Evolutionary conservation across 768 basidiomycete genomes (phyloP).

Genomic region (Collybiopsis confluens): DNA sequence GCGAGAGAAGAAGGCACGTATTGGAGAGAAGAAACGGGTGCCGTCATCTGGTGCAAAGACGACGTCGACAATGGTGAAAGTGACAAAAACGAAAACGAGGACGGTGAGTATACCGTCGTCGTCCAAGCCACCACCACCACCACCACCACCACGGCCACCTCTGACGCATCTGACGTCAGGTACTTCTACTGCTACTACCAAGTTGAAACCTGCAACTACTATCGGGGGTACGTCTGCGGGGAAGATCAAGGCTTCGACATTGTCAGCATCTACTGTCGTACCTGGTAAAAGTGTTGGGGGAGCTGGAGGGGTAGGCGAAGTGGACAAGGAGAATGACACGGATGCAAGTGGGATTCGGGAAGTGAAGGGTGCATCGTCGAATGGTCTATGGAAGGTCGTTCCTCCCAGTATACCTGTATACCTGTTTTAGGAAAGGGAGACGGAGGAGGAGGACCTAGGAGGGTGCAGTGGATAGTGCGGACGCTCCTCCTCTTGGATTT

Average conservation of each 20-base stretch:
- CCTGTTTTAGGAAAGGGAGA: slow-evolving; percentile 25
- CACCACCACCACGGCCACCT: slow-evolving; percentile 9
- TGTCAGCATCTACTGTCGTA: background rate
- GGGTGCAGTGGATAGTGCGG: slow-evolving; percentile 65
- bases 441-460: slow-evolving; percentile 48
- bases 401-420: too few species aligned
- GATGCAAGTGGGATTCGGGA: background rate
- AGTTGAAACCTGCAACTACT: too few species aligned
- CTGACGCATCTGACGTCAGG: too few species aligned
- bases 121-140: slow-evolving; percentile 7
- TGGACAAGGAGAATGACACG: slow-evolving; percentile 1
- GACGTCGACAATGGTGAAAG: slow-evolving; percentile 6
- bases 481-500: slow-evolving; percentile 48
- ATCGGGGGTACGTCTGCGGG: too few species aligned
- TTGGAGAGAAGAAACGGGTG: too few species aligned
- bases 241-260: slow-evolving; percentile 14
- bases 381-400: background rate
- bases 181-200: too few species aligned
- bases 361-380: background rate
- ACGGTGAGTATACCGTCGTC: background rate
- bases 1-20: slow-evolving; percentile 49
- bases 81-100: slow-evolving; percentile 9
- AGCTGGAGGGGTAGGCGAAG: background rate
- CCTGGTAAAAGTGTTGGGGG: background rate
- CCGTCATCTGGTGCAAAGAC: slow-evolving; percentile 11